Conservation (phyloP, 192 early-diverging fungal species). For the Phycomyces blakesleeanus region DNA sequence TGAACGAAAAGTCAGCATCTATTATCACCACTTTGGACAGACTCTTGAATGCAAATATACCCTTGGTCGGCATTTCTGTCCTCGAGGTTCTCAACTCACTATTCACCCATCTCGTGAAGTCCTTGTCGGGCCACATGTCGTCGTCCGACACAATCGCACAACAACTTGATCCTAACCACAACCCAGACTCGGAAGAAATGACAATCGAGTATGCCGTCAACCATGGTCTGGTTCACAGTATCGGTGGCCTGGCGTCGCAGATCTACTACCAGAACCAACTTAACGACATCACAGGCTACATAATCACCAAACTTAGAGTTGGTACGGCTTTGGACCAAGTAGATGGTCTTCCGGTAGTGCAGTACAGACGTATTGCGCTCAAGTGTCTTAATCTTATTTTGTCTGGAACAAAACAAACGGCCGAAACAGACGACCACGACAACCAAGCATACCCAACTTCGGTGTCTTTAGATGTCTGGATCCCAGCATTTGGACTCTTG, state of each 20-base stretch:
- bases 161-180: background rate
- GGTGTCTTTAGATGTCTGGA: constrained; percentile 19
- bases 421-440: constrained; percentile 5
- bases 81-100: constrained; percentile 50
- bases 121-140: constrained; percentile 14
- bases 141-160: background rate
- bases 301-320: constrained; percentile 37
- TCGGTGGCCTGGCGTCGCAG: constrained; percentile 46
- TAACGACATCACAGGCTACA: constrained; percentile 51
- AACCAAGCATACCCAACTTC: background rate
- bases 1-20: constrained; percentile 38
- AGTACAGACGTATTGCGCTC: constrained; percentile 39
- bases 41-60: constrained; percentile 40
- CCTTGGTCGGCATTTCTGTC: constrained; percentile 47
- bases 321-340: constrained; percentile 19
- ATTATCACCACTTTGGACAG: constrained; percentile 40
- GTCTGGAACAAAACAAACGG: constrained; percentile 35
- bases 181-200: background rate
- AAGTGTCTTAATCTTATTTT: constrained; percentile 45
- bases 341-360: constrained; percentile 39
- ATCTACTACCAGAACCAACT: constrained; percentile 56
- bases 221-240: constrained; percentile 20
- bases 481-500: constrained; percentile 22
- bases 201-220: constrained; percentile 20
- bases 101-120: constrained; percentile 37